Evolutionary conservation across 768 basidiomycete species (phyloP).

Genomic region (Kondoa malvinella): DNA sequence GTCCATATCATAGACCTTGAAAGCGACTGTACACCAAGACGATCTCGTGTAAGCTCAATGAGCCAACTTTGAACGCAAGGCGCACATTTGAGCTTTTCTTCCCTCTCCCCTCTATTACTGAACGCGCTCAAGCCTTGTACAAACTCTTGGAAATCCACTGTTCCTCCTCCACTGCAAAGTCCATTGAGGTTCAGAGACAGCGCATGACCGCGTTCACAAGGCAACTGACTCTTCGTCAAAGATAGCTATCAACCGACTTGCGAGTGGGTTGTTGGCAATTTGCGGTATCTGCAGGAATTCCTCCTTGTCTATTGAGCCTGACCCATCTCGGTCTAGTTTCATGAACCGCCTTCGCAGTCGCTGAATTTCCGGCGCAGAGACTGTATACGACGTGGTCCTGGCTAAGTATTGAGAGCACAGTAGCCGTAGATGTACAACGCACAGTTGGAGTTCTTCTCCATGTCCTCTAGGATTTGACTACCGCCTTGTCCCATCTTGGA

Average conservation of each 20-base stretch:
- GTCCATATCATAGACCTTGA: slow-evolving; percentile 99
- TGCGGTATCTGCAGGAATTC: slow-evolving; percentile 98
- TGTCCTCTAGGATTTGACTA: slow-evolving; percentile 62
- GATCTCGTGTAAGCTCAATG: slow-evolving; percentile 11
- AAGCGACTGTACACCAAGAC: slow-evolving; percentile 54
- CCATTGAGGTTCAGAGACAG: neutral
- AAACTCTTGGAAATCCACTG: slow-evolving; percentile 98
- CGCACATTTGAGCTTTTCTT: slow-evolving; percentile 89
- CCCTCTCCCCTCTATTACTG: slow-evolving; percentile 84
- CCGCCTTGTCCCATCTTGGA: neutral
- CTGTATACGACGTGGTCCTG: slow-evolving; percentile 34
- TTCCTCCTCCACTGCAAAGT: slow-evolving; percentile 75
- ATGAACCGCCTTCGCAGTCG: slow-evolving; percentile 97
- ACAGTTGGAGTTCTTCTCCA: slow-evolving; percentile 97
- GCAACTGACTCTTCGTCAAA: slow-evolving; percentile 93
- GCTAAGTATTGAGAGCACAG: neutral
- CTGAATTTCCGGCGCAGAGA: slow-evolving; percentile 85
- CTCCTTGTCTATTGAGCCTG: slow-evolving; percentile 93
- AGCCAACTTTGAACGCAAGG: slow-evolving; percentile 20
- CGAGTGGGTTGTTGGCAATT: slow-evolving; percentile 92
- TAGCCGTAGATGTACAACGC: neutral
- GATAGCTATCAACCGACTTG: slow-evolving; percentile 95
- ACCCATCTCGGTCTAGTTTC: slow-evolving; percentile 97
- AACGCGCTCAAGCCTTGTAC: slow-evolving; percentile 96
- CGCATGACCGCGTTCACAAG: neutral